A percentile compares a stretch with the other conserved stretches of the same genome.
phyloP scores from a whole-genome alignment of 495 filamentous ascomycete genomes.

The Stereocaulon alpinum region DNA sequence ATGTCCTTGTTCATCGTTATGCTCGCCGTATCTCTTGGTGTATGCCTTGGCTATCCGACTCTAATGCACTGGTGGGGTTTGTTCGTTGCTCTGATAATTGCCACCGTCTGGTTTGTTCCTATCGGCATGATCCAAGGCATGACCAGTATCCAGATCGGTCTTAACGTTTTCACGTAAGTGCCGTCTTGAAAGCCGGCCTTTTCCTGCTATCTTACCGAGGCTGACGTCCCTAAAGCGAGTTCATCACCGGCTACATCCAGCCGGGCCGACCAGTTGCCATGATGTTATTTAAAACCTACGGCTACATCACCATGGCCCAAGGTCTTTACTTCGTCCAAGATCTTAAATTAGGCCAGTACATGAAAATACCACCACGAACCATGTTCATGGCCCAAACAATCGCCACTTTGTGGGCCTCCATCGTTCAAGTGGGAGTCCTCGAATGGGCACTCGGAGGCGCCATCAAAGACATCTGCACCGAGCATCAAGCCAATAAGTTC shows the following conservation, averaged over 20 bases:
- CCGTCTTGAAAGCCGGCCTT: too few species aligned
- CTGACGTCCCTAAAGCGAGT: constrained; percentile 29
- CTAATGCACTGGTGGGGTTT: constrained; percentile 44
- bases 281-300: constrained; percentile 54
- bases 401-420: constrained; percentile 43
- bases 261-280: constrained; percentile 50
- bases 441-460: constrained; percentile 47
- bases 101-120: constrained; percentile 41
- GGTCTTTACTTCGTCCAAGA: constrained; percentile 43
- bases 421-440: constrained; percentile 50
- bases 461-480: constrained; percentile 43
- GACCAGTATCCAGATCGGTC: constrained; percentile 43
- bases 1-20: constrained; percentile 36
- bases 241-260: constrained; percentile 55
- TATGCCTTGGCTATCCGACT: constrained; percentile 42
- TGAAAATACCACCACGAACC: constrained; percentile 53
- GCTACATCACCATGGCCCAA: constrained; percentile 48
- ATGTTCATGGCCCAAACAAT: constrained; percentile 50
- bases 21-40: constrained; percentile 42
- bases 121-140: constrained; percentile 44
- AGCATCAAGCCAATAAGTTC: constrained; percentile 43
- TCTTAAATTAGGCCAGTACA: constrained; percentile 52
- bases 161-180: constrained; percentile 44
- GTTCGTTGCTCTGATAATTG: constrained; percentile 41
- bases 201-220: background rate